Evolutionary conservation across 1,284 basidiomycete species (phyloP).

Genomic region (Tilletia walkeri): DNA sequence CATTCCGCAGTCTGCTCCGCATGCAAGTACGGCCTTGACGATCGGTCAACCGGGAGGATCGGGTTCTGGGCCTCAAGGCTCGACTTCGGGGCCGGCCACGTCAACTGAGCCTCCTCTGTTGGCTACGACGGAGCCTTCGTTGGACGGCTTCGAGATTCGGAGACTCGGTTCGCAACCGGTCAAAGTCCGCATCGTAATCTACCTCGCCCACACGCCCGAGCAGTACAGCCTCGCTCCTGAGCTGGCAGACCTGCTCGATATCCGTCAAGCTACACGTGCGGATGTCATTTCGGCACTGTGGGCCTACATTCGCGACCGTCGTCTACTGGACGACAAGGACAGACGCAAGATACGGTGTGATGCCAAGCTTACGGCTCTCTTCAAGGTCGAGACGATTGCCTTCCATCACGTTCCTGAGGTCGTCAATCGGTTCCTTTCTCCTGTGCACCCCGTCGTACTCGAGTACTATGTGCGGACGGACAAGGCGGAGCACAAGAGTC

Average conservation of each 20-base stretch:
- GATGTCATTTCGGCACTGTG: constrained; percentile 81
- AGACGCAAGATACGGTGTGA: constrained; percentile 75
- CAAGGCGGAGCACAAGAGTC: constrained; percentile 54
- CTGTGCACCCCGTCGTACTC: constrained; percentile 80
- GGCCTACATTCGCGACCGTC: constrained; percentile 85
- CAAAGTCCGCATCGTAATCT: constrained; percentile 74
- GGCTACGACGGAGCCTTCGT: constrained; percentile 45
- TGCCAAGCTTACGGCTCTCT: constrained; percentile 53
- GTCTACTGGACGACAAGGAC: constrained; percentile 86
- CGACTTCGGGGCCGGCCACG: constrained; percentile 37
- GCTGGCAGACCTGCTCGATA: constrained; percentile 71
- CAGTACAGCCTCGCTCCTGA: constrained; percentile 78
- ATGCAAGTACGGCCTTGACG: constrained; percentile 37
- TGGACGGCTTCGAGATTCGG: constrained; percentile 83
- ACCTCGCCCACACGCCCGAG: constrained; percentile 81
- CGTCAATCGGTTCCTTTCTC: constrained; percentile 73
- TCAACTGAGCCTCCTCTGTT: constrained; percentile 45
- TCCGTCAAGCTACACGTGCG: constrained; percentile 80
- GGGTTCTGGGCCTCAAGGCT: constrained; percentile 20
- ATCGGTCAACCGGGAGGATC: constrained; percentile 14
- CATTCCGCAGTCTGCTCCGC: constrained; percentile 47
- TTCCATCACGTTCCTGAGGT: constrained; percentile 84
- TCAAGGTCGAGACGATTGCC: constrained; percentile 63
- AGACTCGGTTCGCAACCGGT: constrained; percentile 77
- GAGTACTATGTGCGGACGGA: constrained; percentile 64